Base-by-base conservation (phyloP, 1,139 yeast genomes). In the Blastobotrys malaysiensis region DNA sequence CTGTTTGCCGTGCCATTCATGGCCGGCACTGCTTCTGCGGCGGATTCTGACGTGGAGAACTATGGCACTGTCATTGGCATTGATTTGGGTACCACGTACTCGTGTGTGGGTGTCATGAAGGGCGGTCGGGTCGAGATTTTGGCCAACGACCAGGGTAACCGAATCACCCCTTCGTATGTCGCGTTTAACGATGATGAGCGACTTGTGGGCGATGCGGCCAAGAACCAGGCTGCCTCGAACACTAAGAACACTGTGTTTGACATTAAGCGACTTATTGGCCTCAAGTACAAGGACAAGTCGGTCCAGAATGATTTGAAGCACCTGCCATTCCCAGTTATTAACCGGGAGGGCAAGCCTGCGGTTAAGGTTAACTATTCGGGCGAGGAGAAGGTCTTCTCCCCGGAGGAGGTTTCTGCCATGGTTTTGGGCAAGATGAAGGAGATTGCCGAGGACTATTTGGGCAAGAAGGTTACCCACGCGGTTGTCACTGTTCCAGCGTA, bases 221-320 rank as follows among this genome's bases (percentile, higher is more conserved):
- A 88, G 90, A 97, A 97, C 83, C 97, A 90, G 79, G 96, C 96
- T 71, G 96, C 97, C 73, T 88, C 89, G 81, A 89, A 89, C 87
- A 96, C 97, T 75, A 81, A 77, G 73, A 89, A 89, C 85, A 89
- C 96, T 43, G 77, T 88, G 55, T 88, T 87, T 64, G 96, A 88
- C 71, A 85, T 87, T 68, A 88, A 88, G 84, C 93, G 97, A 82
- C 83, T 89, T 76, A 89, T 89, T 68, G 97, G 97, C 77, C 88
- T 96, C 79, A 88, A 84, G 78, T 89, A 82, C 77, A 80, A 79
- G 63, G 97, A 89, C 67, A 85, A 86, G 66, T 86, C 90, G 67
- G 96, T 89, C 66, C 96, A 88, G 79, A 85, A 83, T 73, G 97
- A 89, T 76, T 81, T 87, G 78, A 88, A 89, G 82, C 86, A 91